These are phyloP conservation scores for Poteriospumella lacustris DNA, from an alignment of 108 stramenopile species.

Conservation along the genomic window DNA sequence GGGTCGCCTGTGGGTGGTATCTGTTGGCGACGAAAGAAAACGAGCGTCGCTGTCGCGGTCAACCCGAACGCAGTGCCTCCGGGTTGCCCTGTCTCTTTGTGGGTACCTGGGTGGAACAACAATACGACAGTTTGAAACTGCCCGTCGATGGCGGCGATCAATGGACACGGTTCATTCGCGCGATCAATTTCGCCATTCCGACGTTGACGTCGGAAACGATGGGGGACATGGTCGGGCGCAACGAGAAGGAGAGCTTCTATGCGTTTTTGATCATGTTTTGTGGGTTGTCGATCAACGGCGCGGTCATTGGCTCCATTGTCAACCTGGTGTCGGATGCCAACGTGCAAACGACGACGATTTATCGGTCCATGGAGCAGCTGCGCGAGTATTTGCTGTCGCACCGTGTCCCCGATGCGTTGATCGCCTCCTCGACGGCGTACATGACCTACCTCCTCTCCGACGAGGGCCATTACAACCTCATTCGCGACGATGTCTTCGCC, in stretches of 20 bases:
- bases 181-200: conserved; percentile 60
- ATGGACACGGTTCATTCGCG: conserved; percentile 48
- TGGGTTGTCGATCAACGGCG: conserved; percentile 57
- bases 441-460: conserved; percentile 47
- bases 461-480: background rate
- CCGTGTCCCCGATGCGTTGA: conserved; percentile 36
- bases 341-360: conserved; percentile 40
- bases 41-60: no score
- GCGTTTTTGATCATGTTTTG: conserved; percentile 50
- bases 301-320: conserved; percentile 58
- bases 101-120: conserved; percentile 55
- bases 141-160: conserved; percentile 43
- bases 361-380: conserved; percentile 47
- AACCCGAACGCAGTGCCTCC: no score
- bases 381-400: conserved; percentile 46
- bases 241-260: conserved; percentile 51
- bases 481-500: conserved; percentile 36
- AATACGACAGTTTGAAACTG: conserved; percentile 46
- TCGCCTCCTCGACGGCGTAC: conserved; percentile 52
- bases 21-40: no score
- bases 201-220: conserved; percentile 58
- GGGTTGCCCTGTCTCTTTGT: conserved; percentile 49
- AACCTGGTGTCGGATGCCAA: conserved; percentile 58
- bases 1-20: conserved; percentile 56
- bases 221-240: conserved; percentile 57